Conservation (phyloP, 495 filamentous ascomycete species). For the Astrothelium subdiscretum region DNA sequence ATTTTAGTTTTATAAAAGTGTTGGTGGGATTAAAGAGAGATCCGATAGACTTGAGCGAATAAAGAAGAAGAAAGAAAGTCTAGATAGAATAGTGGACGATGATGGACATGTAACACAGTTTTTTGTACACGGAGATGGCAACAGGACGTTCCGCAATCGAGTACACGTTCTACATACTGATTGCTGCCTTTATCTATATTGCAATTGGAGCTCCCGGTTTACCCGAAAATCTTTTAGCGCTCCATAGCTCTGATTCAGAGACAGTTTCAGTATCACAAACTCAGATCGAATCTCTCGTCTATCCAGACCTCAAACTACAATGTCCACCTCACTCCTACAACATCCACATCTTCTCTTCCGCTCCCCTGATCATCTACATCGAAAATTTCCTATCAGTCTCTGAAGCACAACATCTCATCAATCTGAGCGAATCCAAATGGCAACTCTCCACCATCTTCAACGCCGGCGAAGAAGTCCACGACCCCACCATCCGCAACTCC, state of each 20-base stretch:
- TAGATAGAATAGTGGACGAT: no score
- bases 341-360: slow-evolving; percentile 40
- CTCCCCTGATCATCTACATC: slow-evolving; percentile 46
- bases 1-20: no score
- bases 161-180: neutral
- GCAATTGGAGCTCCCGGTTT: neutral
- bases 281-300: slow-evolving; percentile 9
- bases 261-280: neutral
- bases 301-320: slow-evolving; percentile 5
- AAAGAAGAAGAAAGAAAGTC: no score
- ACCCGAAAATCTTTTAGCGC: neutral
- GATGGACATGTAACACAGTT: no score
- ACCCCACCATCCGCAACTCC: slow-evolving; percentile 41
- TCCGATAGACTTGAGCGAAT: no score
- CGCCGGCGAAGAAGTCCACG: slow-evolving; percentile 32
- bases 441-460: slow-evolving; percentile 44
- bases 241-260: neutral
- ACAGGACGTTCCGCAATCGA: neutral
- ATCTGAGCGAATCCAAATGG: slow-evolving; percentile 39
- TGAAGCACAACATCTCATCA: slow-evolving; percentile 31
- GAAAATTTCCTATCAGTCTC: slow-evolving; percentile 29
- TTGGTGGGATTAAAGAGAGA: no score
- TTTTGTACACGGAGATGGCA: no score
- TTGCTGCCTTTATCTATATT: neutral
- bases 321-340: slow-evolving; percentile 31